Evolutionary conservation across 768 basidiomycete species (phyloP), one percentile per base, ranked within the genome.

Genomic region (Sarcodon sp.): DNA sequence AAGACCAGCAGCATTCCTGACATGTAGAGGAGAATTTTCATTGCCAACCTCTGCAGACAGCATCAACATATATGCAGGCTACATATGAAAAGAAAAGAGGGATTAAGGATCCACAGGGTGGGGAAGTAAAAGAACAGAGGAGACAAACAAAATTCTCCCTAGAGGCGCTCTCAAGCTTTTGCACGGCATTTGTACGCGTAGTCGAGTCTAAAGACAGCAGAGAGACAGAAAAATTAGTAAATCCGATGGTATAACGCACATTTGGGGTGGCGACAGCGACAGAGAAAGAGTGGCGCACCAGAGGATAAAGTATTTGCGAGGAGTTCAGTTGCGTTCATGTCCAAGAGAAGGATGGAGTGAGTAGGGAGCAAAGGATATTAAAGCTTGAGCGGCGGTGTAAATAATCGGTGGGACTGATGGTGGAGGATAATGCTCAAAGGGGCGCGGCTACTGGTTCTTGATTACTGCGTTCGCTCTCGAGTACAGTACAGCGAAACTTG

Each of bases 51-150:
- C 88, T 13, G 77, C 67, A 13, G 87, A 83, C 53, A 99, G 81
- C 75, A 88, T 90, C 61, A 83, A 62, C 79, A 97, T 85, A 71
- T 98, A 99, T 56, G 80, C 82, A 51, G 88, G 86, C 92, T 94
- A 66, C 43, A 66, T 50, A 49, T 43, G 34, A n/a, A 46, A n/a
- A 44, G 41, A 41, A 27, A 50, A 49, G 50, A 43, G 47, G 48
- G 44, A 44, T 46, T 36, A 21, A 13, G 34, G 39, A 47, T 43
- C 47, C 41, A 41, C 33, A 41, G 51, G 52, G 39, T 44, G 53
- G 53, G 55, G 52, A 46, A 48, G 36, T n/a, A 6, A 36, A 51
- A 50, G 35, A 49, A 46, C 55, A 41, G 57, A 46, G 44, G 49
- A 37, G 21, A 47, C 46, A 46, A 59, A 94, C 92, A 62, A 87